Base-by-base conservation (phyloP, 176 grass and related monocot species). In the Eleusine indica region DNA sequence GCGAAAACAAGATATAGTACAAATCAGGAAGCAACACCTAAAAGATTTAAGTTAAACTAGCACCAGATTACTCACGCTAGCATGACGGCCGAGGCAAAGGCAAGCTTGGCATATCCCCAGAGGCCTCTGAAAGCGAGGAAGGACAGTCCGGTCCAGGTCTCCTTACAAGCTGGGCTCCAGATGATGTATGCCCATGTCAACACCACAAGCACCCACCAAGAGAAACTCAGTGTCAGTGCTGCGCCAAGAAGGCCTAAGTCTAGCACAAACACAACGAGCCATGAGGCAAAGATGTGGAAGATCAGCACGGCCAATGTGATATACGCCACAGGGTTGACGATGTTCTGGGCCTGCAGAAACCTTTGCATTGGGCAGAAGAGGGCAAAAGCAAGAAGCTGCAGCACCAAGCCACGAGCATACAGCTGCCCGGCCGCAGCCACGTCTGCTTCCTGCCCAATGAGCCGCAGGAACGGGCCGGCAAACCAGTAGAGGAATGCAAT, bases 291-390 rank as follows among this genome's bases (percentile, higher is more conserved):
- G 71, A 86, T n/a, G 67, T 97, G 94, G 70, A 94, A 78, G 62
- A 88, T 25, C 2, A 97, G 75, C 40, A 93, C 91, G 5, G 77
- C 78, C 62, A 82, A 5, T 1, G 75, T 74, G 39, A 94, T 85
- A 74, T 62, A 89, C 1, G 85, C 83, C 65, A 96, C 52, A 7
- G 90, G 90, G 65, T 93, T 93, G 16, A 93, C 65, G 11, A 92
- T 92, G 58, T 92, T 92, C 75, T 92, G 90, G 43, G 83, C 91
- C 89, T 96, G 91, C 68, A 96, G 69, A 83, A 93, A 96, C 72
- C 94, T 85, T 78, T 96, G 94, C 91, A 89, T 91, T 2, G 91
- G 94, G 86, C 86, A 96, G 80, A 93, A 93, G 83, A 93, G 63
- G 4, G 91, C 89, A 13, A 93, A 96, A 6, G 92, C 92, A 14